Percentiles rank a stretch among this genome's conserved stretches.
Conservation (phyloP, 495 filamentous ascomycete genomes). For the Podospora conica region DNA sequence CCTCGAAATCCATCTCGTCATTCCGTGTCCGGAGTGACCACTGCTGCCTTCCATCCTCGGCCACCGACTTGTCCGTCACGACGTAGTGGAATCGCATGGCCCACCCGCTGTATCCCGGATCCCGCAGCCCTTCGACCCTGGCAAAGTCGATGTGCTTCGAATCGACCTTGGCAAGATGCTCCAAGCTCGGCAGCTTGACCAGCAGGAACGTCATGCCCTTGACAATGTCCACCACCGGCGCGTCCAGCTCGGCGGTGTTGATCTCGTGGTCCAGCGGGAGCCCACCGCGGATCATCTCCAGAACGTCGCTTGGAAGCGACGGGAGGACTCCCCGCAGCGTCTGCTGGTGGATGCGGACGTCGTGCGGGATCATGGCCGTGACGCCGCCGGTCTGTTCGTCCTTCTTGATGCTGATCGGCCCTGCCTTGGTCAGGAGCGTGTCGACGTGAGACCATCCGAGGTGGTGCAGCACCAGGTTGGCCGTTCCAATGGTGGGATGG, state of each 20-base stretch:
- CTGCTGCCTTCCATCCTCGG: conserved; percentile 16
- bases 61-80: conserved; percentile 21
- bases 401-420: conserved; percentile 36
- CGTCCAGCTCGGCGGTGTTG: conserved; percentile 30
- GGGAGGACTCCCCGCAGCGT: conserved; percentile 24
- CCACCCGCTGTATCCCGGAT: conserved; percentile 56
- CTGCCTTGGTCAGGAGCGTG: conserved; percentile 56
- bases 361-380: conserved; percentile 56
- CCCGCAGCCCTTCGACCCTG: conserved; percentile 33
- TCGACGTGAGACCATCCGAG: conserved; percentile 29
- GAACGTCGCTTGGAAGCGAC: background rate
- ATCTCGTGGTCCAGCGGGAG: conserved; percentile 24
- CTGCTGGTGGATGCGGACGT: conserved; percentile 53
- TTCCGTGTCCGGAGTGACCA: conserved; percentile 35
- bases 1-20: conserved; percentile 56
- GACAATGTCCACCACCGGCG: conserved; percentile 57
- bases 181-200: conserved; percentile 43
- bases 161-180: conserved; percentile 35
- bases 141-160: conserved; percentile 25
- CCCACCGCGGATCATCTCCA: conserved; percentile 3
- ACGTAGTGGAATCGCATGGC: conserved; percentile 53
- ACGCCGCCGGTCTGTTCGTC: conserved; percentile 24
- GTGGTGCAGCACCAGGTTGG: conserved; percentile 45
- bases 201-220: conserved; percentile 63
- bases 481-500: conserved; percentile 70